phyloP scores from a whole-genome alignment of 805 yeast species.

The Zygosaccharomyces kombuchaensis region DNA sequence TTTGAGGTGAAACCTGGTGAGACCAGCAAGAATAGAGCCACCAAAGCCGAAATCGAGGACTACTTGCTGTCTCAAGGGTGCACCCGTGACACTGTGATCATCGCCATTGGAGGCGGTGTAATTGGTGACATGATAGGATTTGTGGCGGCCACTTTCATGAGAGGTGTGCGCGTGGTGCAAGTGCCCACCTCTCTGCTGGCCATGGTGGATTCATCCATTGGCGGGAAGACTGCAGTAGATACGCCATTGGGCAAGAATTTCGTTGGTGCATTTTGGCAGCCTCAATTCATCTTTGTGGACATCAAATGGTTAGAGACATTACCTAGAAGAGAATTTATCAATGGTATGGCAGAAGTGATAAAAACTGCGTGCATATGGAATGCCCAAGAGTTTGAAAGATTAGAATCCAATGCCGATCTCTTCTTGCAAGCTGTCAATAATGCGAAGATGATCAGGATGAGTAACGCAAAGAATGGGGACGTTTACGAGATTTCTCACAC shows the following conservation, averaged over 20 bases:
- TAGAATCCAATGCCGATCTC: conserved; percentile 67
- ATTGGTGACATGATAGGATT: conserved; percentile 99
- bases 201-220: conserved; percentile 97
- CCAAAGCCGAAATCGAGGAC: conserved; percentile 92
- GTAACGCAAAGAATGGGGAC: conserved; percentile 16
- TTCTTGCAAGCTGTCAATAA: conserved; percentile 65
- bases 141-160: conserved; percentile 99
- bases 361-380: conserved; percentile 99
- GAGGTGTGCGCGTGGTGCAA: conserved; percentile 92
- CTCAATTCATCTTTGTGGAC: conserved; percentile 81
- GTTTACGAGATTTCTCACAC: conserved; percentile 47
- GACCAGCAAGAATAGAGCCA: conserved; percentile 77
- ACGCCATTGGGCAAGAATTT: conserved; percentile 95
- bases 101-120: conserved; percentile 97
- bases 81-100: conserved; percentile 89
- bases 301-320: conserved; percentile 80
- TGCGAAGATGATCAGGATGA: conserved; percentile 18
- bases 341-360: conserved; percentile 97
- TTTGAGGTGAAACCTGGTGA: conserved; percentile 91
- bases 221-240: conserved; percentile 98
- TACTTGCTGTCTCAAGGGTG: conserved; percentile 77
- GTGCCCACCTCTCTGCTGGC: conserved; percentile 90
- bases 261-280: conserved; percentile 97
- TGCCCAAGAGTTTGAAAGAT: conserved; percentile 76
- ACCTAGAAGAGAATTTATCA: conserved; percentile 90